Evolutionary conservation across 2,329 filamentous ascomycete genomes (phyloP), one percentile per base, ranked within the genome.

Genomic region (Hymenoscyphus infarciens): DNA sequence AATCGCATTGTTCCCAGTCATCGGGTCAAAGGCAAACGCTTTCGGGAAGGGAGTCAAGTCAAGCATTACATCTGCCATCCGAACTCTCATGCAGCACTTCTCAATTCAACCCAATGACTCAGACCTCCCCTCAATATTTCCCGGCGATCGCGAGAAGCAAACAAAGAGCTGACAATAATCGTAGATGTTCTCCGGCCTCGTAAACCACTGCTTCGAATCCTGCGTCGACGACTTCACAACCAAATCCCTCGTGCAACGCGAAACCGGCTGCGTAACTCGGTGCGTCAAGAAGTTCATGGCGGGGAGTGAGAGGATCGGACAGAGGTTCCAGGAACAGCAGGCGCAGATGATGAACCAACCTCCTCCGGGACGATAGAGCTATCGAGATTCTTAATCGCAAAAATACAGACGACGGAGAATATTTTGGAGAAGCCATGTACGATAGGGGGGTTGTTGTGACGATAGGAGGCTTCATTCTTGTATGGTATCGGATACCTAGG

Each of bases 161-260:
- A 29, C 52, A 57, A 57, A n/a, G n/a, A n/a, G n/a, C 68, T 71
- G 62, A 69, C 31, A 49, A 33, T 19, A 35, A 19, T 33, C 15
- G 66, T 69, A 85, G 83, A 79, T 85, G 76, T 85, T 84, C 73
- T 81, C 79, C 73, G 87, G 86, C 79, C 83, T 91, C 61, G 89
- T 92, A 72, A 88, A 92, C 77, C 85, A 88, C 80, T 99, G 95
- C 86, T 99, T 99, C 84, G 88, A 91, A 76, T 89, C 95, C 79
- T 99, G 95, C 83, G 87, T 99, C 79, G 94, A 93, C 79, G 93
- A 98, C 83, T 99, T 99, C 85, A 96, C 93, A 74, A 96, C 92
- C 80, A 98, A 98, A 82, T 91, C 92, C 57, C 86, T 99, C 69
- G 89, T 90, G 67, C 85, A 87, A 70, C 89, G 91, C 76, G 95